Conservation (phyloP, 2,329 filamentous ascomycete genomes). For the Beauveria scarabaeidicola region DNA sequence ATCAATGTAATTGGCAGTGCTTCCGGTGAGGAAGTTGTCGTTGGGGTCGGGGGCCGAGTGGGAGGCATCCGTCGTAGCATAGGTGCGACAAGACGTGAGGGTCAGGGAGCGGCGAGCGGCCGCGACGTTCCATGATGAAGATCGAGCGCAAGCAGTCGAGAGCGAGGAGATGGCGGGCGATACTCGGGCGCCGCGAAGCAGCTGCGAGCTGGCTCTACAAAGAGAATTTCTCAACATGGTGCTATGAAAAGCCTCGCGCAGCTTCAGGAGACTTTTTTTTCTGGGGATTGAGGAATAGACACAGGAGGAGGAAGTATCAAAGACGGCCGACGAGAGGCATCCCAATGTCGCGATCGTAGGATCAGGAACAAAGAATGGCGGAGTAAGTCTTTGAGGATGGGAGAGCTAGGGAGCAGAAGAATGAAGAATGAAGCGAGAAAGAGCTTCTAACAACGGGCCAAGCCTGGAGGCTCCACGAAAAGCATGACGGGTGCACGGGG, state of each 20-base stretch:
- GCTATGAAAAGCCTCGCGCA: constrained; percentile 23
- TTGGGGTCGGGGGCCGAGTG: constrained; percentile 63
- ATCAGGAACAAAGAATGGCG: constrained; percentile 34
- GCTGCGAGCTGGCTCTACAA: constrained; percentile 55
- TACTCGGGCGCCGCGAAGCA: constrained; percentile 47
- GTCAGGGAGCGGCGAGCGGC: constrained; percentile 41
- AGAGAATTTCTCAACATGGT: constrained; percentile 67
- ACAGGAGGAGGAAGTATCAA: constrained; percentile 13
- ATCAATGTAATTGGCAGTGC: constrained; percentile 97
- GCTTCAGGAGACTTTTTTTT: constrained; percentile 12
- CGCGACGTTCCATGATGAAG: constrained; percentile 36
- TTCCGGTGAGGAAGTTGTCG: constrained; percentile 94
- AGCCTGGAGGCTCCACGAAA: constrained; percentile 11
- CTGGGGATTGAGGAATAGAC: background rate
- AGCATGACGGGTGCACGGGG: constrained; percentile 10
- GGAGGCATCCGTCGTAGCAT: constrained; percentile 42
- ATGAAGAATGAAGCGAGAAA: constrained; percentile 13
- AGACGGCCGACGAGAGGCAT: constrained; percentile 22
- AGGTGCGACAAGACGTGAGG: constrained; percentile 41
- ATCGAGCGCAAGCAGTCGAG: constrained; percentile 30
- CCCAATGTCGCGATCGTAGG: constrained; percentile 24
- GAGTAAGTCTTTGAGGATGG: constrained; percentile 35
- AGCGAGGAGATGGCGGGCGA: constrained; percentile 33
- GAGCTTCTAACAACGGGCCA: background rate
- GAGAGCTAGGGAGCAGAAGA: constrained; percentile 13